Evolutionary conservation across 345 rosid genomes (phyloP), one percentile per base, ranked within the genome.

Genomic region (Excoecaria agallocha): DNA sequence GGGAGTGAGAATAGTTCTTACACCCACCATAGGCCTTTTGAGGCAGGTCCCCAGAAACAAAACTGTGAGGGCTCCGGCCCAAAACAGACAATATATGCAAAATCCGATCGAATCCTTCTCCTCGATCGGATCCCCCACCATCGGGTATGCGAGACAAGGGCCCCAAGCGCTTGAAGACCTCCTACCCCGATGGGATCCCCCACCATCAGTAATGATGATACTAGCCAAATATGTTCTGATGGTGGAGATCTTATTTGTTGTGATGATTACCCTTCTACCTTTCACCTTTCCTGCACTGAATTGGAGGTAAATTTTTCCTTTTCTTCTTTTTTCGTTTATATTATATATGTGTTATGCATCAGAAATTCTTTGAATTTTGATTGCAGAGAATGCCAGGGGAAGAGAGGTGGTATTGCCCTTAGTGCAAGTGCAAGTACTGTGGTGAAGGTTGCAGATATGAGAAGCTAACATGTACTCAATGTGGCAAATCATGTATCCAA

Each of bases 161-260:
- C n/a, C n/a, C n/a, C n/a, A n/a, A n/a, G n/a, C n/a, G n/a, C n/a
- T n/a, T n/a, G n/a, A n/a, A n/a, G n/a, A n/a, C n/a, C n/a, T n/a
- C n/a, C n/a, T n/a, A n/a, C n/a, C n/a, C n/a, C n/a, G n/a, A n/a
- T n/a, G n/a, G n/a, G n/a, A n/a, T n/a, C n/a, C n/a, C n/a, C n/a
- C n/a, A n/a, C n/a, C n/a, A n/a, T n/a, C n/a, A n/a, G n/a, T n/a
- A 71, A 17, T 5, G 86, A 81, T 20, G 83, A 76, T 52, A 70
- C 70, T 3, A 78, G 86, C 15, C 75, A 75, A 51, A 11, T 83
- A 15, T 83, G 82, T 46, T 80, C 69, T 0, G 86, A 83, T 67
- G 82, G 82, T 0, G 82, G 86, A 8, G 66, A 80, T 0, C n/a
- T 83, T 9, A 41, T 83, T 7, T 80, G 86, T 12, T 83, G 82